phyloP scores from a whole-genome alignment of 164 flowering plant genomes.

The Vitis labrusca region DNA sequence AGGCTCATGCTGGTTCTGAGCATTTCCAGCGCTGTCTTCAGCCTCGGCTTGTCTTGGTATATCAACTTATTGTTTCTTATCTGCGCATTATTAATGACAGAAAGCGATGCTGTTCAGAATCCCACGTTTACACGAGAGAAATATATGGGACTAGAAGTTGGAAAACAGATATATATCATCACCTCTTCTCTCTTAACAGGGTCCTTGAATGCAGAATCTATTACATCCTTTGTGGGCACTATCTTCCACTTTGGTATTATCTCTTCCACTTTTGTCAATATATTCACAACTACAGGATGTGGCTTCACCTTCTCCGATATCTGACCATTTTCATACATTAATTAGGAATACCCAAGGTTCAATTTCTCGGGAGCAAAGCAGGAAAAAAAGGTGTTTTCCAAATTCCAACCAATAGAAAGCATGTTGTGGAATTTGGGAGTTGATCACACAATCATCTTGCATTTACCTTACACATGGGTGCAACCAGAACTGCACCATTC shows the following conservation, averaged over 20 bases:
- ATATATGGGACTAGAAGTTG: no score
- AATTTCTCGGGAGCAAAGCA: background rate
- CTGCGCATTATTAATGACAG: constrained; percentile 27
- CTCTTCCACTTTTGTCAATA: constrained; percentile 80
- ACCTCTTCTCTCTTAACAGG: constrained; percentile 91
- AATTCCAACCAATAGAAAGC: no score
- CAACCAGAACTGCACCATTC: constrained; percentile 88
- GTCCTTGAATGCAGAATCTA: constrained; percentile 89
- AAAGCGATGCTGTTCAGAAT: no score
- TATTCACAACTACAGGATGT: constrained; percentile 74
- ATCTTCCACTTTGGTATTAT: constrained; percentile 97
- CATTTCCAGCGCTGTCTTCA: constrained; percentile 95
- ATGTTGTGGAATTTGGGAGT: no score
- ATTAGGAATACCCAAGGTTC: background rate
- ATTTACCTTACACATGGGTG: constrained; percentile 95
- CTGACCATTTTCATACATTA: constrained; percentile 28
- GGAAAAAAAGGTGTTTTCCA: no score
- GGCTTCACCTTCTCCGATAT: constrained; percentile 99
- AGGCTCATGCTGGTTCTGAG: constrained; percentile 86
- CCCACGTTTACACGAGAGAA: no score
- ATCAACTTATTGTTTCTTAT: constrained; percentile 76
- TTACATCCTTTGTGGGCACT: constrained; percentile 90
- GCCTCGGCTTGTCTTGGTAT: constrained; percentile 91
- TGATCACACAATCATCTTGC: no score
- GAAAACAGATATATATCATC: background rate